Percentiles rank a stretch among this genome's conserved stretches.
Conservation (phyloP, 2,329 filamentous ascomycete species). For the Parafenestella ontariensis region DNA sequence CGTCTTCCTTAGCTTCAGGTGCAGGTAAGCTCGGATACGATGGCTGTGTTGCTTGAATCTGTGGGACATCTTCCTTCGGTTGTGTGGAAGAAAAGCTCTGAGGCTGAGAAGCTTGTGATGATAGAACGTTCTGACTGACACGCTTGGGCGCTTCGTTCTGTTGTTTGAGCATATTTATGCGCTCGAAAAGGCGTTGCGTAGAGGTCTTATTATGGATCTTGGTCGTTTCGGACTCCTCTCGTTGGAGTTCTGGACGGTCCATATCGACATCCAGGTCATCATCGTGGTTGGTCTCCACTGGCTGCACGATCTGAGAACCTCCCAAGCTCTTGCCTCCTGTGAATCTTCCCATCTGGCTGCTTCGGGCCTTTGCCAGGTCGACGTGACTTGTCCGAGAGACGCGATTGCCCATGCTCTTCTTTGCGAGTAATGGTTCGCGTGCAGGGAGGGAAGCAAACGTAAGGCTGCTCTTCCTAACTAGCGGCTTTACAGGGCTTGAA, state of each 20-base stretch:
- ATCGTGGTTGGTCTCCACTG: conserved; percentile 51
- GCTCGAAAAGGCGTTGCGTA: conserved; percentile 91
- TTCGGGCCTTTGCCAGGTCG: conserved; percentile 67
- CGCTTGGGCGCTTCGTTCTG: conserved; percentile 49
- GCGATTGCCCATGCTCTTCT: conserved; percentile 79
- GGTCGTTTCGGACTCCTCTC: conserved; percentile 60
- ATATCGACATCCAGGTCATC: conserved; percentile 63
- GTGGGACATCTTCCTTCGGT: conserved; percentile 42
- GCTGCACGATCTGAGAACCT: conserved; percentile 44
- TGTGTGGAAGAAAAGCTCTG: conserved; percentile 45
- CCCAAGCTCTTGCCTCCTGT: conserved; percentile 75
- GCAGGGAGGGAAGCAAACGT: conserved; percentile 93
- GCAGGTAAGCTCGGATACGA: conserved; percentile 51
- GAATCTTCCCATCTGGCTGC: conserved; percentile 75
- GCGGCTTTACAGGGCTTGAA: conserved; percentile 76
- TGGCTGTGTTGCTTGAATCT: conserved; percentile 40
- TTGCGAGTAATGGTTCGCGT: conserved; percentile 81
- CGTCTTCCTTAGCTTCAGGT: conserved; percentile 22
- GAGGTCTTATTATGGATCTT: conserved; percentile 82
- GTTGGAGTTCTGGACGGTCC: conserved; percentile 45
- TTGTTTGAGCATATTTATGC: conserved; percentile 78
- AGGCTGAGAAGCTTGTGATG: conserved; percentile 34
- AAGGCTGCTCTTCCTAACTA: conserved; percentile 90
- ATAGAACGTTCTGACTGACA: conserved; percentile 48
- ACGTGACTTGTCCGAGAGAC: conserved; percentile 79